Conservation (phyloP, 2,329 filamentous ascomycete species). For the Paecilomyces niveus region DNA sequence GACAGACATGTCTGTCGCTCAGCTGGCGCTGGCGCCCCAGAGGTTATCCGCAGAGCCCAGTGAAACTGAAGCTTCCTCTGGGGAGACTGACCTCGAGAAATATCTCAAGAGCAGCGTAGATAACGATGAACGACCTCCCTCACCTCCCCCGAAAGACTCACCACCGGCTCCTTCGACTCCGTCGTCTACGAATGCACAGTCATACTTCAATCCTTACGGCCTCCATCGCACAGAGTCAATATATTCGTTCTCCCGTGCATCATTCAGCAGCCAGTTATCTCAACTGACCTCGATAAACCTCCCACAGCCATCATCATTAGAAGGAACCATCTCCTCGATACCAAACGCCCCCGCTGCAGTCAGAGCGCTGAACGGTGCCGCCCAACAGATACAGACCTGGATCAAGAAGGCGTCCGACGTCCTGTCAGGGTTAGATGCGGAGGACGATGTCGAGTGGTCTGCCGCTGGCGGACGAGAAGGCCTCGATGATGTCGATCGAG, state of each 20-base stretch:
- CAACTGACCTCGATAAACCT: constrained; percentile 86
- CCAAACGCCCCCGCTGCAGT: constrained; percentile 78
- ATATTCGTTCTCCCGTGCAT: constrained; percentile 85
- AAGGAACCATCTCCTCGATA: constrained; percentile 75
- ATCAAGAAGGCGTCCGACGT: constrained; percentile 88
- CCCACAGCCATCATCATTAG: constrained; percentile 76
- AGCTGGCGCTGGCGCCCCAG: constrained; percentile 16
- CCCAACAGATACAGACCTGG: constrained; percentile 90
- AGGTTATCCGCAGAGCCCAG: constrained; percentile 9
- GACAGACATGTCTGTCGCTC: constrained; percentile 23
- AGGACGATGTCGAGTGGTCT: constrained; percentile 96
- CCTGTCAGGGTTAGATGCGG: constrained; percentile 78
- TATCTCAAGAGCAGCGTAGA: constrained; percentile 32
- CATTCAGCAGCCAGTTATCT: constrained; percentile 86
- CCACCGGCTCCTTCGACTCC: constrained; percentile 18
- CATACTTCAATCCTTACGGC: constrained; percentile 38
- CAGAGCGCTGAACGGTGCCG: constrained; percentile 74
- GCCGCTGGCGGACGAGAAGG: constrained; percentile 66
- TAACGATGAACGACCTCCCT: constrained; percentile 20
- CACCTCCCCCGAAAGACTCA: constrained; percentile 30
- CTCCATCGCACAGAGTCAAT: constrained; percentile 71
- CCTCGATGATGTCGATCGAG: constrained; percentile 51
- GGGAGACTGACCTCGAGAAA: constrained; percentile 35
- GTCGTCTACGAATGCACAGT: constrained; percentile 29
- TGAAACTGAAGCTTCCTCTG: constrained; percentile 12